A percentile compares a stretch with the other conserved stretches of the same genome.
phyloP scores from a whole-genome alignment of 352 stramenopile genomes.

The Globisporangium abappressorium region DNA sequence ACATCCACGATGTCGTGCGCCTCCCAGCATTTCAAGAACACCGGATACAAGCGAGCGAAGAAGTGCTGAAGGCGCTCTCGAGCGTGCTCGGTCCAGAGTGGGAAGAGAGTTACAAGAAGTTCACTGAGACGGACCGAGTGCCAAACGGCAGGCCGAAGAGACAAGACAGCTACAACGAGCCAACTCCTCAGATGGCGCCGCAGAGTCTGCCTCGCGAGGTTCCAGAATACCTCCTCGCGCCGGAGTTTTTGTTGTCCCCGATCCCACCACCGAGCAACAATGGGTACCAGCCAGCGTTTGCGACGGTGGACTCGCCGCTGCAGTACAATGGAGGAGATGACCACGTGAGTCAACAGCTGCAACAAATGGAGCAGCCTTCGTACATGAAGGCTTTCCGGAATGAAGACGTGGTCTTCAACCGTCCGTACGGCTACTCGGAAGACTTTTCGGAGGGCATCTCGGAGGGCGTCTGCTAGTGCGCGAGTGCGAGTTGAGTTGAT shows the following conservation, averaged over 20 bases:
- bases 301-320: slow-evolving; percentile 37
- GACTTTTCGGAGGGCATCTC: slow-evolving; percentile 72
- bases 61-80: slow-evolving; percentile 80
- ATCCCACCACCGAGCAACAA: slow-evolving; percentile 39
- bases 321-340: slow-evolving; percentile 39
- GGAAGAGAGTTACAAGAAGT: slow-evolving; percentile 71
- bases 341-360: slow-evolving; percentile 1
- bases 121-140: slow-evolving; percentile 39
- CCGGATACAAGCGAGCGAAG: slow-evolving; percentile 76
- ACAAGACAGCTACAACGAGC: slow-evolving; percentile 10
- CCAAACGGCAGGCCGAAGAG: slow-evolving; percentile 27
- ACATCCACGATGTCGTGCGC: slow-evolving; percentile 84
- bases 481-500: slow-evolving; percentile 2
- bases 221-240: slow-evolving; percentile 49
- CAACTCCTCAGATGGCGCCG: not conserved
- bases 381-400: slow-evolving; percentile 69
- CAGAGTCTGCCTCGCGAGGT: slow-evolving; percentile 34
- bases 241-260: slow-evolving; percentile 42
- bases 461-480: slow-evolving; percentile 68
- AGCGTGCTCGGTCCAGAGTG: slow-evolving; percentile 75
- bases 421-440: slow-evolving; percentile 65
- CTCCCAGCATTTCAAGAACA: slow-evolving; percentile 72
- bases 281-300: slow-evolving; percentile 37
- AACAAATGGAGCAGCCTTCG: slow-evolving; percentile 32
- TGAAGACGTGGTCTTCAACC: slow-evolving; percentile 63